Evolutionary conservation across 2,329 filamentous ascomycete species (phyloP).

Genomic region (Aspergillus brunneoviolaceus): DNA sequence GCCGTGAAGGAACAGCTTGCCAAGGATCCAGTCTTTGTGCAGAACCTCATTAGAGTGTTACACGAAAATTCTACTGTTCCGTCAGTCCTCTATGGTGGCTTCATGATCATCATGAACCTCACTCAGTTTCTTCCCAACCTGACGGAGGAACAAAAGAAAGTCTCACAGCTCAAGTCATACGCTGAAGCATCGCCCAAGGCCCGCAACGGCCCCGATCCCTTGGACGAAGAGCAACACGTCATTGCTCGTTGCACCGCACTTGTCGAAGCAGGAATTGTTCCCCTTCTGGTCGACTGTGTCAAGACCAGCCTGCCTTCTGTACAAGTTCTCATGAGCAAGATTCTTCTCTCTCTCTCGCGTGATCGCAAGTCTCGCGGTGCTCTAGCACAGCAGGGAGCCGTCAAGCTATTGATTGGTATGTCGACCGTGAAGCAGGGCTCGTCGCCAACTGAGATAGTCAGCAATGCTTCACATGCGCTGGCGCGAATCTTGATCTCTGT

Average conservation of each 20-base stretch:
- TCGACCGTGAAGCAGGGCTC: constrained; percentile 47
- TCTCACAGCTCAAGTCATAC: constrained; percentile 89
- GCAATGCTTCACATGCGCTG: constrained; percentile 73
- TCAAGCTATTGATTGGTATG: constrained; percentile 78
- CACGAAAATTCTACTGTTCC: constrained; percentile 58
- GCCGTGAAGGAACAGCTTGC: constrained; percentile 80
- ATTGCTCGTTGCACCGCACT: constrained; percentile 71
- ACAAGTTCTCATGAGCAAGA: constrained; percentile 67
- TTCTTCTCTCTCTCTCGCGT: constrained; percentile 74
- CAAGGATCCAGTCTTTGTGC: constrained; percentile 66
- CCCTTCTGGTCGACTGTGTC: constrained; percentile 72
- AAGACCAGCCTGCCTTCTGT: constrained; percentile 70
- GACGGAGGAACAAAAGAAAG: constrained; percentile 88
- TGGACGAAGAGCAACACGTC: constrained; percentile 76
- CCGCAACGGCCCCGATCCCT: constrained; percentile 57
- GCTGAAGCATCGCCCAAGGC: constrained; percentile 77
- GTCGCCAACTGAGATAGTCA: constrained; percentile 42
- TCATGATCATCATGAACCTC: constrained; percentile 83
- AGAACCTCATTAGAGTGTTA: constrained; percentile 59
- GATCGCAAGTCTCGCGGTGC: constrained; percentile 71
- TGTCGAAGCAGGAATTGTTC: constrained; percentile 74
- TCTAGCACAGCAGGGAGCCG: constrained; percentile 89
- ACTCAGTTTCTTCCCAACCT: constrained; percentile 75
- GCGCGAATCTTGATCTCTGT: constrained; percentile 84
- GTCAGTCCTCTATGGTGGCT: constrained; percentile 75